Evolutionary conservation across 768 basidiomycete species (phyloP).

Genomic region (Pleurotus citrinopileatus): DNA sequence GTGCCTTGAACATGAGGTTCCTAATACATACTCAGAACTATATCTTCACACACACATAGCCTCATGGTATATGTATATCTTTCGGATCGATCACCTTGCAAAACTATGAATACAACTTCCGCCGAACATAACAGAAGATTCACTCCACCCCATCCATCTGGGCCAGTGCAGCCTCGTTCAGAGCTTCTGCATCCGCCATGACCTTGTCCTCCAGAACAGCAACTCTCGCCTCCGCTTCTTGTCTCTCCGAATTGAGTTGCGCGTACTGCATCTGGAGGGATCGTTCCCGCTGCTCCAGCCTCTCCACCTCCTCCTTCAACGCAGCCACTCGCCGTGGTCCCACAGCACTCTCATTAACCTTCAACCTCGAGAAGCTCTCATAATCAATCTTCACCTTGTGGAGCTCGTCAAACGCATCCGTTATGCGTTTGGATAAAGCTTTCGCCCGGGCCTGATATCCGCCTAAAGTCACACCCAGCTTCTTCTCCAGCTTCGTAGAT

Average conservation of each 20-base stretch:
- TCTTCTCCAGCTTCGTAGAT: constrained; percentile 87
- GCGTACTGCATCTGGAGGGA: constrained; percentile 79
- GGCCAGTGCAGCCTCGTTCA: constrained; percentile 75
- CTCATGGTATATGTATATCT: background rate
- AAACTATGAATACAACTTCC: constrained; percentile 8
- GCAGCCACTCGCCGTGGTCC: constrained; percentile 75
- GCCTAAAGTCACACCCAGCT: constrained; percentile 81
- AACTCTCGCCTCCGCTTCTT: constrained; percentile 57
- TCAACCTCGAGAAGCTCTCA: constrained; percentile 76
- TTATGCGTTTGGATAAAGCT: constrained; percentile 60
- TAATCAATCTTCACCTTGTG: constrained; percentile 65
- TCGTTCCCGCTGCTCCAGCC: constrained; percentile 72
- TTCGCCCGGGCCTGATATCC: constrained; percentile 83
- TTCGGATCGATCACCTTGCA: background rate
- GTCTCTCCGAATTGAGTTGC: constrained; percentile 73
- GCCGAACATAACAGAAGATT: no score
- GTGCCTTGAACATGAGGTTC: constrained; percentile 9
- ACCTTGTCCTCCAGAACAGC: constrained; percentile 77
- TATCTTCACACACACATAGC: background rate
- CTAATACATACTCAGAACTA: constrained; percentile 1
- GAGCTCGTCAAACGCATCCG: constrained; percentile 69
- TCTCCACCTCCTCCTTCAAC: constrained; percentile 87
- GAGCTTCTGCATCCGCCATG: constrained; percentile 79
- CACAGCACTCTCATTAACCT: constrained; percentile 65
- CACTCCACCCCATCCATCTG: no score